Evolutionary conservation across 176 grass and related monocot genomes (phyloP), one percentile per base, ranked within the genome.

Genomic region (Cocos nucifera): DNA sequence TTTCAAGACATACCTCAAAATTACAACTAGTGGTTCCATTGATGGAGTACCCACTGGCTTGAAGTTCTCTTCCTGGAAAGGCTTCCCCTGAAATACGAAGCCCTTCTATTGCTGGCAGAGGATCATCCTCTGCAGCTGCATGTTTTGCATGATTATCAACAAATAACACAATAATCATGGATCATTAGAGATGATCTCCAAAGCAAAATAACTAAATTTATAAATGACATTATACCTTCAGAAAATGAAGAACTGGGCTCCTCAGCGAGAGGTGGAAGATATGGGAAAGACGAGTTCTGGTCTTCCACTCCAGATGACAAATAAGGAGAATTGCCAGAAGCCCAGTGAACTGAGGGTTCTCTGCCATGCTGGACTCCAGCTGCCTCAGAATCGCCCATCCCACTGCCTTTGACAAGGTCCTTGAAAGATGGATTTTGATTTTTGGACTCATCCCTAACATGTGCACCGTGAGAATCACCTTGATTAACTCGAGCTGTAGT

Each of bases 11-110:
- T 71, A 88, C 93, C 88, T 92, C 87, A 44, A 97, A 98, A 81
- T 92, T 92, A 82, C 87, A 98, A 65, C 87, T 98, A 29, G 93
- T 98, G 18, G 93, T 92, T 51, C 93, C 93, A 19, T 92, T 69
- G 53, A 92, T 92, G 52, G 87, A 92, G 71, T 76, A 92, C 16
- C 93, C 93, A 80, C 87, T 92, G 78, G 84, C 93, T 80, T 86
- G 78, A 88, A 98, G 79, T 65, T 86, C 76, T 81, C 79, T 80
- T 81, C 87, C 93, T 55, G 93, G 93, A 83, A 85, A 91, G 65
- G 93, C 76, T 64, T 92, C 93, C 55, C 93, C 93, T 15, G 87
- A 83, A 74, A 98, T 92, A 64, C 79, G 75, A 23, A 98, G 76
- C n/a, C 84, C 84, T 3, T 98, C 81, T 78, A 98, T 89, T 18